Evolutionary conservation across 2,329 filamentous ascomycete species (phyloP).

Genomic region (Cryphonectria naterciae): DNA sequence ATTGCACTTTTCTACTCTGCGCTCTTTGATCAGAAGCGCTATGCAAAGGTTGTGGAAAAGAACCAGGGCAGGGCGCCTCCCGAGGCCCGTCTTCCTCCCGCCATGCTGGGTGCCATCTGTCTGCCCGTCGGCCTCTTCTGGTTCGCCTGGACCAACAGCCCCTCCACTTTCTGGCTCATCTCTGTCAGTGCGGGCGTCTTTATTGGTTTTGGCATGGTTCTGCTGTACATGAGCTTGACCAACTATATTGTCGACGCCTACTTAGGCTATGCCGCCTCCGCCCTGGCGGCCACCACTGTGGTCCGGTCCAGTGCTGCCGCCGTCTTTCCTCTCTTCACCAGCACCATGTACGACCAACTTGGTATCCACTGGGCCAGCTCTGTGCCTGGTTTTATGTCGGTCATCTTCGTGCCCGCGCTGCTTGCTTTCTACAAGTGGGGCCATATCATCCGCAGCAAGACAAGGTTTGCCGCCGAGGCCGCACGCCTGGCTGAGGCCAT

Average conservation of each 20-base stretch:
- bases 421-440: slow-evolving; percentile 75
- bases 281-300: slow-evolving; percentile 79
- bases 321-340: slow-evolving; percentile 75
- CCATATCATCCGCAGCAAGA: slow-evolving; percentile 55
- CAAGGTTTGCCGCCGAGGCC: slow-evolving; percentile 41
- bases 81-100: slow-evolving; percentile 59
- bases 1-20: slow-evolving; percentile 52
- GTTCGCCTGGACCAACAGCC: slow-evolving; percentile 60
- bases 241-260: slow-evolving; percentile 83
- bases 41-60: slow-evolving; percentile 50
- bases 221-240: slow-evolving; percentile 81
- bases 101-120: slow-evolving; percentile 57
- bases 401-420: slow-evolving; percentile 76
- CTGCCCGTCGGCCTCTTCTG: slow-evolving; percentile 60
- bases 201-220: slow-evolving; percentile 70
- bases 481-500: slow-evolving; percentile 26
- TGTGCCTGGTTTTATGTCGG: slow-evolving; percentile 73
- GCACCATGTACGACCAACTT: slow-evolving; percentile 70
- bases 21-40: slow-evolving; percentile 46
- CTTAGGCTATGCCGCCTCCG: slow-evolving; percentile 79
- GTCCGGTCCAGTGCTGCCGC: slow-evolving; percentile 75
- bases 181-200: slow-evolving; percentile 49
- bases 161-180: slow-evolving; percentile 33
- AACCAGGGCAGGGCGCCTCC: slow-evolving; percentile 59
- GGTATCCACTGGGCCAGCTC: slow-evolving; percentile 81